Evolutionary conservation across 306 rosid genomes (phyloP).

Genomic region (Prunus fruticosa): DNA sequence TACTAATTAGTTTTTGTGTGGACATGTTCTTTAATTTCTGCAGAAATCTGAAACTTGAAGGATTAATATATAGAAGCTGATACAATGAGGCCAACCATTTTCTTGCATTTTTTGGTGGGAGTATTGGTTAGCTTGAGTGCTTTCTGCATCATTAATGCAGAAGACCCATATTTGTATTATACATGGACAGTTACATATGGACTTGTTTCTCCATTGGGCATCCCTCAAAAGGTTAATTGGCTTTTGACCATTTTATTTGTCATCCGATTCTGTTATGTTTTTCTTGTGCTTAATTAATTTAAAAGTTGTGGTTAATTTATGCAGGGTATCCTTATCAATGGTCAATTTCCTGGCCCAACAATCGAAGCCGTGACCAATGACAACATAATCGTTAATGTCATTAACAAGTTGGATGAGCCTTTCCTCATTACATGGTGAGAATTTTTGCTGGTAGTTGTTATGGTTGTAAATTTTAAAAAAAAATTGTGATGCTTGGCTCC

Average conservation of each 20-base stretch:
- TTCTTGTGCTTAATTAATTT: not conserved
- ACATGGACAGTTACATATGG: constrained; percentile 69
- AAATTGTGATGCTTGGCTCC: not conserved
- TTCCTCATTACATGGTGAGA: constrained; percentile 85
- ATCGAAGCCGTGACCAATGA: constrained; percentile 76
- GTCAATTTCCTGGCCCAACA: constrained; percentile 87
- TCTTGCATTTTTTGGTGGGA: constrained; percentile 34
- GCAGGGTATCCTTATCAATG: constrained; percentile 84
- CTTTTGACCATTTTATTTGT: not conserved
- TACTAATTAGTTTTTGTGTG: not conserved
- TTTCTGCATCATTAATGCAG: constrained; percentile 50
- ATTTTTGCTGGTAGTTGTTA: not conserved
- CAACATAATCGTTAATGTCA: constrained; percentile 59
- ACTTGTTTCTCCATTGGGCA: constrained; percentile 63
- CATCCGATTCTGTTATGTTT: not conserved
- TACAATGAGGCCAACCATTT: constrained; percentile 42
- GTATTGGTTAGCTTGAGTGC: constrained; percentile 42
- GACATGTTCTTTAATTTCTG: not conserved
- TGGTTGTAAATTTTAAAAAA: not conserved
- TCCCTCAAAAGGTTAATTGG: constrained; percentile 53
- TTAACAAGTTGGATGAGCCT: constrained; percentile 70
- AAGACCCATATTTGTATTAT: constrained; percentile 56
- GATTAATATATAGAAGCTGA: not conserved
- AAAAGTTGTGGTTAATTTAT: not conserved
- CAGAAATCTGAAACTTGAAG: constrained; percentile 5